Percentiles rank a stretch among this genome's conserved stretches.
These are phyloP conservation scores for Globisporangium solare DNA, from an alignment of 352 stramenopile genomes.

Conservation along the genomic window DNA sequence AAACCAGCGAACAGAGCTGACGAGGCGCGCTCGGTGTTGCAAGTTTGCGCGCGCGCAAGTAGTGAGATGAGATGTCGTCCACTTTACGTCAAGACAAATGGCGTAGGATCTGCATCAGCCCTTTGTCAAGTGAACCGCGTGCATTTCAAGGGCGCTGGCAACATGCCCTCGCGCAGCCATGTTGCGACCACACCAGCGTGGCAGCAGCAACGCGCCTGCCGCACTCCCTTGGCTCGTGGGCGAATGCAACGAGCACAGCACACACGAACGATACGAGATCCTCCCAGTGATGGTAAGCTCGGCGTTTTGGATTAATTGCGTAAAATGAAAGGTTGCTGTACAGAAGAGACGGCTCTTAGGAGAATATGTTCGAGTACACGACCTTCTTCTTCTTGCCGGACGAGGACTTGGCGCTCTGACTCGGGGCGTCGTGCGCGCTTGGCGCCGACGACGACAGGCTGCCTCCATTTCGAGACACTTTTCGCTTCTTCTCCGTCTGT, in stretches of 20 bases:
- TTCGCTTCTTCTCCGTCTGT: constrained; percentile 66
- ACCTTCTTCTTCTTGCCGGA: constrained; percentile 76
- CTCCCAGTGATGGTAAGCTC: not conserved
- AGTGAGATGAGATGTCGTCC: too few species aligned
- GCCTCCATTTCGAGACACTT: constrained; percentile 18
- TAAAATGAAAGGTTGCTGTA: not conserved
- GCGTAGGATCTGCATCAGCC: not conserved
- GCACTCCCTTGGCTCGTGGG: not conserved
- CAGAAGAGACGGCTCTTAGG: constrained; percentile 13
- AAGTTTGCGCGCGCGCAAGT: too few species aligned
- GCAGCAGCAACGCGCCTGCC: not conserved
- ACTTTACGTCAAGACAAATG: not conserved
- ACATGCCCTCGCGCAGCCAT: not conserved
- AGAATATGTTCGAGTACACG: constrained; percentile 75
- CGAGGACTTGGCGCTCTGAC: constrained; percentile 15
- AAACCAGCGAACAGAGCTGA: not conserved
- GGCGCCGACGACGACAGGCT: constrained; percentile 1
- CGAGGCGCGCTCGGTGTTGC: not conserved
- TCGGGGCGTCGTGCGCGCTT: constrained; percentile 7
- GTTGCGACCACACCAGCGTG: not conserved
- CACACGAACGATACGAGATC: too few species aligned
- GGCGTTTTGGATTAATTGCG: not conserved
- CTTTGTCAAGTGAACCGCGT: not conserved
- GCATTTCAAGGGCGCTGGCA: not conserved
- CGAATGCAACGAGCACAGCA: not conserved